Evolutionary conservation across 495 filamentous ascomycete genomes (phyloP).

Genomic region (Annulohypoxylon maeteangense): DNA sequence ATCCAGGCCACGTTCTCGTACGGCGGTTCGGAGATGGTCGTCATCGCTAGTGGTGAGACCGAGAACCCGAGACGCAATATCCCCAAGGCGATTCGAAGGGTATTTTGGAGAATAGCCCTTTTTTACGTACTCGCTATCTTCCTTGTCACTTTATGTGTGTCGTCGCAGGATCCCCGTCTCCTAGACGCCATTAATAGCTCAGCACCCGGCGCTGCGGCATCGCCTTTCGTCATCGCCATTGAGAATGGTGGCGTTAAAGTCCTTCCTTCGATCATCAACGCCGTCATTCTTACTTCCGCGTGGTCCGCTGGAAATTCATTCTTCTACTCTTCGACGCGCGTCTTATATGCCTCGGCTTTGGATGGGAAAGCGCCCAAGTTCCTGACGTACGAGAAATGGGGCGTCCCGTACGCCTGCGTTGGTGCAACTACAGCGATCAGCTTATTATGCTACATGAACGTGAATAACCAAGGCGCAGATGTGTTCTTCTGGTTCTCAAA

Average conservation of each 20-base stretch:
- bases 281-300: slow-evolving; percentile 72
- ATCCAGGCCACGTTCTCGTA: slow-evolving; percentile 69
- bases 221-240: slow-evolving; percentile 69
- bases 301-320: slow-evolving; percentile 76
- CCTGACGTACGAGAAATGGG: slow-evolving; percentile 63
- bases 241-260: slow-evolving; percentile 69
- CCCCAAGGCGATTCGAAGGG: slow-evolving; percentile 74
- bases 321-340: slow-evolving; percentile 75
- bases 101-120: slow-evolving; percentile 75
- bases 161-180: slow-evolving; percentile 61
- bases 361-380: slow-evolving; percentile 68
- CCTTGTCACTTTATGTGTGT: slow-evolving; percentile 71
- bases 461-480: slow-evolving; percentile 56
- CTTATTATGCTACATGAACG: slow-evolving; percentile 65
- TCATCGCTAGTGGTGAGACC: slow-evolving; percentile 78
- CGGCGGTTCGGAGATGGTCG: slow-evolving; percentile 66
- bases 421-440: slow-evolving; percentile 61
- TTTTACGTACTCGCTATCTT: slow-evolving; percentile 78
- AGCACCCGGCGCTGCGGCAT: slow-evolving; percentile 64
- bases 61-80: slow-evolving; percentile 76
- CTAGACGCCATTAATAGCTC: slow-evolving; percentile 59
- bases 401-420: slow-evolving; percentile 67
- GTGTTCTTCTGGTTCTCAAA: slow-evolving; percentile 70
- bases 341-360: slow-evolving; percentile 67
- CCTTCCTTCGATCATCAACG: slow-evolving; percentile 75